A percentile compares a stretch with the other conserved stretches of the same genome.
phyloP scores from a whole-genome alignment of 768 basidiomycete genomes.

The Trichaptum fuscoviolaceum region DNA sequence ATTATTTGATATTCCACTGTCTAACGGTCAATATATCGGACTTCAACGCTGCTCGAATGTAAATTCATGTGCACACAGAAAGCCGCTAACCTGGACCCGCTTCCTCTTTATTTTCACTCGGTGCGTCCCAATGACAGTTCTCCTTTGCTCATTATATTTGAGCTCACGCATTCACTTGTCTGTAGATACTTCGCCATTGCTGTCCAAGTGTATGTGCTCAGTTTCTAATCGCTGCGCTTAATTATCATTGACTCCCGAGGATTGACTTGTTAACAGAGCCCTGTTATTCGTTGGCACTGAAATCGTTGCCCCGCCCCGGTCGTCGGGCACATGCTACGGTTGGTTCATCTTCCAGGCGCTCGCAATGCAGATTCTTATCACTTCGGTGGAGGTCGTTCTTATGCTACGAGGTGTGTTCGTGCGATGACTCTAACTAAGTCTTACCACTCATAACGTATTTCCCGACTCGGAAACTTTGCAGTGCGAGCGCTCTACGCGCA shows the following conservation, averaged over 20 bases:
- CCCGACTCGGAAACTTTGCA: too few species aligned
- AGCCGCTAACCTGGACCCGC: neutral
- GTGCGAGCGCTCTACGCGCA: neutral
- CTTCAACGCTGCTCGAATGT: neutral
- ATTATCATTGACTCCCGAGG: too few species aligned
- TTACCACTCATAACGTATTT: too few species aligned
- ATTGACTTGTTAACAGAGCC: neutral
- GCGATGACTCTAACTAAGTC: too few species aligned
- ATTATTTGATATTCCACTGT: too few species aligned
- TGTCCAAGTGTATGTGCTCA: neutral
- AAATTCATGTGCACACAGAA: neutral
- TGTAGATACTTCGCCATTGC: neutral
- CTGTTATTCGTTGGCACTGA: neutral
- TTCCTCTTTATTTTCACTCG: neutral
- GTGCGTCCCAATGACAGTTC: neutral
- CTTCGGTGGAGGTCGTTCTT: neutral
- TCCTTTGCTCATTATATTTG: too few species aligned
- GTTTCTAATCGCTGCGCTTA: too few species aligned
- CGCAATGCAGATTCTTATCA: constrained; percentile 1
- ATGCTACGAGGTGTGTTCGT: constrained; percentile 1
- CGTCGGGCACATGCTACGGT: neutral
- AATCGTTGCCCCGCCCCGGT: neutral
- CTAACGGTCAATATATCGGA: too few species aligned
- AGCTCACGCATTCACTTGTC: neutral
- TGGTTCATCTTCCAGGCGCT: constrained; percentile 2